Evolutionary conservation across 192 early-diverging fungal genomes (phyloP).

Genomic region (Rhizoclosmatium sp.): DNA sequence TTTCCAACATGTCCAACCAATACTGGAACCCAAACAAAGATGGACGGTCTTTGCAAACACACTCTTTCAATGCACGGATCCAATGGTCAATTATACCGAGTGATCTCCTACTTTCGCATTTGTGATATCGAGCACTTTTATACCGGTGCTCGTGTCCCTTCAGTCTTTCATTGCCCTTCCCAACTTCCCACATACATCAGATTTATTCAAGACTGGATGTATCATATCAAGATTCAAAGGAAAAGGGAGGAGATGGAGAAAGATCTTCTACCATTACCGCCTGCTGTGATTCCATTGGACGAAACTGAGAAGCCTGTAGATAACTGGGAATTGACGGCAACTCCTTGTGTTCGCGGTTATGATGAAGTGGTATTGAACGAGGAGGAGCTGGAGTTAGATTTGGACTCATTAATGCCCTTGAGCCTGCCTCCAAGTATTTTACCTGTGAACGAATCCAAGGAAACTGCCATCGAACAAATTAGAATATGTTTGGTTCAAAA

Average conservation of each 20-base stretch:
- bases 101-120: not conserved
- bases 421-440: conserved; percentile 1
- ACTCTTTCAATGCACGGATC: not conserved
- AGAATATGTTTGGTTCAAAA: not conserved
- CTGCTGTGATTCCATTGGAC: not conserved
- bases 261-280: not conserved
- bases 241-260: not conserved
- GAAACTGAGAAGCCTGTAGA: not conserved
- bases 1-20: not conserved
- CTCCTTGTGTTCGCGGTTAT: not conserved
- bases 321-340: not conserved
- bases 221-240: not conserved
- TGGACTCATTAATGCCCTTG: conserved; percentile 1
- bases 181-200: not conserved
- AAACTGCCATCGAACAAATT: not conserved
- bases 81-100: conserved; percentile 6
- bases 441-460: not conserved
- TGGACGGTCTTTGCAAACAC: not conserved
- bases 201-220: not conserved
- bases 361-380: not conserved
- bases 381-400: not conserved
- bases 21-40: not conserved
- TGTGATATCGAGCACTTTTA: conserved; percentile 8
- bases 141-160: not conserved
- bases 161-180: not conserved